Evolutionary conservation across 176 grass and related monocot genomes (phyloP).

Genomic region (Elymus sibiricus): DNA sequence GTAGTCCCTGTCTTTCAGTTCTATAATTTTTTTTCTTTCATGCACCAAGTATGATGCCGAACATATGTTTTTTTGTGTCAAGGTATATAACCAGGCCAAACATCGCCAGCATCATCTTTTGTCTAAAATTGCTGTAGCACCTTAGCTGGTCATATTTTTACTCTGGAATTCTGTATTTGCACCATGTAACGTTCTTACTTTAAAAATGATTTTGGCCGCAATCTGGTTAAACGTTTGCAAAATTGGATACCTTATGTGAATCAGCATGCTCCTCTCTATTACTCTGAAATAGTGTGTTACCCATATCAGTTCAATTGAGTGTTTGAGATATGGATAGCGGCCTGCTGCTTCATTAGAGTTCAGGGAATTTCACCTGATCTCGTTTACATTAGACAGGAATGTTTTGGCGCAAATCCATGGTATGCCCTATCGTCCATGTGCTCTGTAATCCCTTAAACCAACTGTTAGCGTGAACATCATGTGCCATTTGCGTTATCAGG

Average conservation of each 20-base stretch:
- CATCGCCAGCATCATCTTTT: neutral
- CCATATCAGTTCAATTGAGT: neutral
- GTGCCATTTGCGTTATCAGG: neutral
- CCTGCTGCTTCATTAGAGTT: neutral
- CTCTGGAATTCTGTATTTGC: conserved; percentile 2
- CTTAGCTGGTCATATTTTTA: neutral
- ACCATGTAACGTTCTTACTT: neutral
- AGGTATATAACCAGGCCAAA: neutral
- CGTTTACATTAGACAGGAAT: neutral
- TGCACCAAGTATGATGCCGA: neutral
- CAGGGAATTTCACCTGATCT: neutral
- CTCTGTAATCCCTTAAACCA: neutral
- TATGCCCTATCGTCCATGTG: neutral
- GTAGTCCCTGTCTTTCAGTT: conserved; percentile 29
- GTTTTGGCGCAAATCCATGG: neutral
- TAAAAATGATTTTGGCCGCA: neutral
- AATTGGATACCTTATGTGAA: neutral
- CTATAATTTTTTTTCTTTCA: neutral
- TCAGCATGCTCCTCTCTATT: neutral
- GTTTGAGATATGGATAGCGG: neutral
- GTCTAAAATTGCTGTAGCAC: neutral
- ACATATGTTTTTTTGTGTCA: neutral
- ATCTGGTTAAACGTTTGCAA: neutral
- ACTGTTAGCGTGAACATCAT: neutral
- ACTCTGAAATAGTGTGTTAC: neutral